These are phyloP conservation scores for Pseudozyma thailandica DNA, from an alignment of 1,284 basidiomycete species.

Conservation along the genomic window DNA sequence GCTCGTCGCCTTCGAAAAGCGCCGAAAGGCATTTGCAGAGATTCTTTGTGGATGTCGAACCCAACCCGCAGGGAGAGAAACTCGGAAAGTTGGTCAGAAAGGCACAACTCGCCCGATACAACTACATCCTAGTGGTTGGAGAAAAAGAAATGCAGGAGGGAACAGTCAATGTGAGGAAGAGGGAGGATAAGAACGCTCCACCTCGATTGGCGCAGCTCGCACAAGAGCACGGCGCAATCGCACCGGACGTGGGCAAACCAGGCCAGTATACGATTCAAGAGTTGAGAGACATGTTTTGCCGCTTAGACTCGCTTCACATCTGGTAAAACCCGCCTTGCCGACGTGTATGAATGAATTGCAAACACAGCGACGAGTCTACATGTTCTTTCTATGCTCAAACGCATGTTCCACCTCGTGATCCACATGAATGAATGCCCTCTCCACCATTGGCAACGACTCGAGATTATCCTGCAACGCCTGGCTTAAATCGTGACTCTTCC, in stretches of 20 bases:
- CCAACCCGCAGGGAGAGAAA: slow-evolving; percentile 50
- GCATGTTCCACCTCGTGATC: slow-evolving; percentile 60
- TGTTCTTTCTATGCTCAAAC: slow-evolving; percentile 54
- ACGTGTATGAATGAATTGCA: background rate
- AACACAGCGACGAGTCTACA: slow-evolving; percentile 10
- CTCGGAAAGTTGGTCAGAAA: slow-evolving; percentile 57
- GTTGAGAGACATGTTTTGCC: slow-evolving; percentile 26
- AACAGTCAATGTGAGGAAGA: slow-evolving; percentile 54
- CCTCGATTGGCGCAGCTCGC: slow-evolving; percentile 12
- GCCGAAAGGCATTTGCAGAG: slow-evolving; percentile 41
- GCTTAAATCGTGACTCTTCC: slow-evolving; percentile 90
- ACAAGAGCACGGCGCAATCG: background rate
- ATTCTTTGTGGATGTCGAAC: slow-evolving; percentile 64
- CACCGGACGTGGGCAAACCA: background rate
- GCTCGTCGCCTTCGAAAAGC: slow-evolving; percentile 1
- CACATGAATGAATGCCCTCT: slow-evolving; percentile 68
- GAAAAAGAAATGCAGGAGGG: slow-evolving; percentile 51
- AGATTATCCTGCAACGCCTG: slow-evolving; percentile 94
- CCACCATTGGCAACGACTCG: slow-evolving; percentile 89
- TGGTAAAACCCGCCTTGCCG: slow-evolving; percentile 27
- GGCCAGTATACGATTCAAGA: slow-evolving; percentile 19
- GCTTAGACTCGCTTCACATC: slow-evolving; percentile 24
- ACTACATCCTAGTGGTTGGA: slow-evolving; percentile 63
- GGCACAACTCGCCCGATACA: slow-evolving; percentile 56
- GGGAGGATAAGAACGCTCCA: slow-evolving; percentile 43